phyloP scores from a whole-genome alignment of 352 stramenopile species.

The Globisporangium ultimum region DNA sequence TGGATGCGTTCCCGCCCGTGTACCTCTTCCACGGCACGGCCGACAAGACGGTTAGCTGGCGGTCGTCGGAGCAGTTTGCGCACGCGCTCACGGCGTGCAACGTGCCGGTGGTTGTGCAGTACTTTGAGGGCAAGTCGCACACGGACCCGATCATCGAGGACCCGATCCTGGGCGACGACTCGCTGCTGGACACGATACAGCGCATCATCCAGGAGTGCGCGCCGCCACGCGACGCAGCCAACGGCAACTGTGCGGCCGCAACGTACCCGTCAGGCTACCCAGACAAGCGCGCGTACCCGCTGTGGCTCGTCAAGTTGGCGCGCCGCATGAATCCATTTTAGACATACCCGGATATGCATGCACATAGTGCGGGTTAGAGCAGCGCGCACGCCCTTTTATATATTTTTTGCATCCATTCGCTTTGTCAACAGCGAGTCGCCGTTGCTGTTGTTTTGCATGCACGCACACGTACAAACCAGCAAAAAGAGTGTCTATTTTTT shows the following conservation, averaged over 20 bases:
- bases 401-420: no score
- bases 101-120: constrained; percentile 46
- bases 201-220: constrained; percentile 35
- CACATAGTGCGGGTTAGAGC: no score
- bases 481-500: no score
- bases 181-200: constrained; percentile 54
- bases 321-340: constrained; percentile 68
- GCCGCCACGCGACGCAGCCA: constrained; percentile 27
- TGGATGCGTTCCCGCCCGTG: constrained; percentile 51
- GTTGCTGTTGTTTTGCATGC: no score
- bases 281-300: constrained; percentile 44
- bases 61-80: constrained; percentile 52
- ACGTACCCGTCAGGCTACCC: constrained; percentile 31
- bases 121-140: constrained; percentile 85
- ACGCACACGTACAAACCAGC: no score
- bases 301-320: constrained; percentile 40
- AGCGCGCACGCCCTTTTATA: no score
- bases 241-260: constrained; percentile 16
- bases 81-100: constrained; percentile 38
- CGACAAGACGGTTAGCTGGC: constrained; percentile 60
- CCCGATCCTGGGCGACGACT: constrained; percentile 63
- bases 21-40: constrained; percentile 66
- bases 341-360: not conserved
- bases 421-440: no score
- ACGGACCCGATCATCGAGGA: constrained; percentile 93